phyloP scores from a whole-genome alignment of 2,329 filamentous ascomycete species.

The Fusarium sp. region DNA sequence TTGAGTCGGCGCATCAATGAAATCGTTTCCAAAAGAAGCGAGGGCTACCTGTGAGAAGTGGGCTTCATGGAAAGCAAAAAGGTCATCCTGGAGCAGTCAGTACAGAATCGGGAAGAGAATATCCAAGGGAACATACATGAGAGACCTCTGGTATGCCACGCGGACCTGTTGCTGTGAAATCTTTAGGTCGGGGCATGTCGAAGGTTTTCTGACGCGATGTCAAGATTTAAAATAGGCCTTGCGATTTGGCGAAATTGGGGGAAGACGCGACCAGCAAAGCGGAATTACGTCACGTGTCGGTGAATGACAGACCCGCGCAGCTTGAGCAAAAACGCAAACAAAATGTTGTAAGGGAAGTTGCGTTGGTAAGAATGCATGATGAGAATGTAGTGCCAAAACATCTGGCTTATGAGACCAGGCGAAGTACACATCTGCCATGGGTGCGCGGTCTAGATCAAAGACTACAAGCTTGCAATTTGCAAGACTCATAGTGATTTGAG shows the following conservation, averaged over 20 bases:
- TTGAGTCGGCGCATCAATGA: slow-evolving; percentile 52
- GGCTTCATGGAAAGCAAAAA: slow-evolving; percentile 66
- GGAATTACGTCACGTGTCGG: slow-evolving; percentile 40
- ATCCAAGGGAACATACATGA: slow-evolving; percentile 32
- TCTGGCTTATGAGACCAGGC: neutral
- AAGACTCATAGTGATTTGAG: slow-evolving; percentile 53
- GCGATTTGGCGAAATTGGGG: slow-evolving; percentile 27
- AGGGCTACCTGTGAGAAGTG: slow-evolving; percentile 67
- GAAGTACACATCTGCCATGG: neutral
- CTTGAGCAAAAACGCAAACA: neutral
- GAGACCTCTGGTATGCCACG: slow-evolving; percentile 44
- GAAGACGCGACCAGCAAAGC: slow-evolving; percentile 21
- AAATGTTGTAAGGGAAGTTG: neutral
- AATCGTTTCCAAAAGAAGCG: slow-evolving; percentile 58
- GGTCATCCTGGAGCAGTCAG: slow-evolving; percentile 64
- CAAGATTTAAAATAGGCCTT: slow-evolving; percentile 6
- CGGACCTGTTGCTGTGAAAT: slow-evolving; percentile 21
- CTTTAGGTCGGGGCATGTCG: slow-evolving; percentile 38
- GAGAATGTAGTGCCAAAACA: neutral
- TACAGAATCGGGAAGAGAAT: neutral
- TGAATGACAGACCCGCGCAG: slow-evolving; percentile 7
- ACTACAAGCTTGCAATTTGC: neutral
- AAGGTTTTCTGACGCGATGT: slow-evolving; percentile 14
- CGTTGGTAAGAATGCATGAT: neutral
- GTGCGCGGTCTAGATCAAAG: neutral